Base-by-base conservation (phyloP, 2,329 filamentous ascomycete species). In the Ophiocordyceps camponoti-saundersi region DNA sequence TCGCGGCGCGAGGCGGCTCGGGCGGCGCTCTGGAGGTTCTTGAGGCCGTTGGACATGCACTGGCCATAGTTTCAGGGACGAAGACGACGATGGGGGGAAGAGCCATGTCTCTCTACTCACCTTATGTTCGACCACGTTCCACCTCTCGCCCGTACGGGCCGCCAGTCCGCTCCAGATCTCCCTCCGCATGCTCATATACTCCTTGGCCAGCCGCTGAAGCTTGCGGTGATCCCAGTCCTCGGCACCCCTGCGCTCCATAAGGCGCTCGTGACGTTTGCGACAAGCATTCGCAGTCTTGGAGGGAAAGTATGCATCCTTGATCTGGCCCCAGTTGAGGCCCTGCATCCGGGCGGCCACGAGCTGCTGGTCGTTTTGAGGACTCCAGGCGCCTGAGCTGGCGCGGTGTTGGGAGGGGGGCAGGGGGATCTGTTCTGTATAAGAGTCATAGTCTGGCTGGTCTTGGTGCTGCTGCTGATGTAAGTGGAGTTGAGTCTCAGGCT, bases 31-130 rank as follows among this genome's bases (percentile, higher is more conserved):
- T 82, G 80, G 48, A 92, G 73, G 62, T 85, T 88, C 66, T 88
- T 90, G 55, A 90, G 69, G 34, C 86, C 85, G 58, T 83, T 84
- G 60, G 83, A 80, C 79, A 92, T 85, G 65, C 83, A 87, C 85
- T 46, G 29, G 15, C 2, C 18, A 36, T 20, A 4, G 6, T 29
- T 30, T n/a, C 10, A 12, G 15, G 3, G 43, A 20, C 15, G 3
- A 21, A 48, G 29, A 13, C 22, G n/a, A 44, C 23, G 42, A 40
- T n/a, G 6, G 12, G 18, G 18, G 18, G 1, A 16, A 15, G 11
- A n/a, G 8, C n/a, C 11, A 8, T 7, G 2, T 21, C 3, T 41
- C 32, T n/a, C 32, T 36, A 5, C 20, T 36, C 57, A 80, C 77
- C 70, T 79, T 80, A 52, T 70, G 65, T 62, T 82, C 75, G 34